phyloP scores from a whole-genome alignment of 257 asterid genomes.

The Gentiana straminea region DNA sequence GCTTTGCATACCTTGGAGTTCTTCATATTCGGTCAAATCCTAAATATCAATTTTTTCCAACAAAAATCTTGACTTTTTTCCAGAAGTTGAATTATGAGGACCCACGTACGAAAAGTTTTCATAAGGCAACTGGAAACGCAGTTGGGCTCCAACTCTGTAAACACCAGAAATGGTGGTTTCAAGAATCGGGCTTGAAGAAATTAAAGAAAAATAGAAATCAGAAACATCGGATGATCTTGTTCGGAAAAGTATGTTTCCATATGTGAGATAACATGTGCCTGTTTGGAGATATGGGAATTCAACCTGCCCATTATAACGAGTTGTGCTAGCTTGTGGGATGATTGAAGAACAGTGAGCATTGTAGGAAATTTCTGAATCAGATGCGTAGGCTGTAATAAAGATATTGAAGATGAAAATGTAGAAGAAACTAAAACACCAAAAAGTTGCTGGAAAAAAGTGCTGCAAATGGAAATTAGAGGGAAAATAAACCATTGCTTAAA shows the following conservation, averaged over 20 bases:
- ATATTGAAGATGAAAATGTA: conserved; percentile 13
- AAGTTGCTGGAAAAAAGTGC: too few species aligned
- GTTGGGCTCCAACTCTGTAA: conserved; percentile 28
- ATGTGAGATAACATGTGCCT: conserved; percentile 8
- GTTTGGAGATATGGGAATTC: background rate
- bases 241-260: conserved; percentile 17
- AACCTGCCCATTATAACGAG: background rate
- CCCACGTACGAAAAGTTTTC: conserved; percentile 6
- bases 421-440: background rate
- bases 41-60: too few species aligned
- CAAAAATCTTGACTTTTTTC: too few species aligned
- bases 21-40: too few species aligned
- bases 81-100: background rate
- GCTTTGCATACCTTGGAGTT: too few species aligned
- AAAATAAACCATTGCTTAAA: conserved; percentile 2
- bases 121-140: conserved; percentile 17
- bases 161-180: conserved; percentile 23
- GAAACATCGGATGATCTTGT: background rate
- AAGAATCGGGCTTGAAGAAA: conserved; percentile 7
- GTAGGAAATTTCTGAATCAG: conserved; percentile 15
- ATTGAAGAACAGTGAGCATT: conserved; percentile 36
- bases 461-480: too few species aligned
- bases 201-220: conserved; percentile 14
- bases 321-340: conserved; percentile 23
- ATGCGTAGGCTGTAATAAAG: conserved; percentile 6